Evolutionary conservation across 306 rosid genomes (phyloP).

Genomic region (Benincasa hispida): DNA sequence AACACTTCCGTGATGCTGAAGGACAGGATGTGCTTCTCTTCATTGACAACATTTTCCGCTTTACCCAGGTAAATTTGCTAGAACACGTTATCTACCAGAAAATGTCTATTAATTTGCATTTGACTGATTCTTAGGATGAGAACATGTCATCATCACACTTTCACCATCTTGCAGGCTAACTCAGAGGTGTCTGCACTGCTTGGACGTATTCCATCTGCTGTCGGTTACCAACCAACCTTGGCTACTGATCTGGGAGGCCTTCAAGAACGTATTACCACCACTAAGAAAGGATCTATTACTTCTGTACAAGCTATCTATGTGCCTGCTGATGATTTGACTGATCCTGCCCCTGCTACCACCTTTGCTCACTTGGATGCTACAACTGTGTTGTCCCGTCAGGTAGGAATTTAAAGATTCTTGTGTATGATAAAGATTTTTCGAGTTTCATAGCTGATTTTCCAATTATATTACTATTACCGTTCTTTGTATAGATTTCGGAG

Average conservation of each 20-base stretch:
- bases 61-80: slow-evolving; percentile 60
- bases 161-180: slow-evolving; percentile 53
- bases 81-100: background rate
- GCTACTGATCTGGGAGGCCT: slow-evolving; percentile 98
- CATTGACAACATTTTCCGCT: slow-evolving; percentile 95
- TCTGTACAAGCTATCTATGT: slow-evolving; percentile 99
- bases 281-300: slow-evolving; percentile 96
- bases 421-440: background rate
- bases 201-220: slow-evolving; percentile 99
- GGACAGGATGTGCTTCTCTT: slow-evolving; percentile 99
- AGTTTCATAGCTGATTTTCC: background rate
- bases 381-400: slow-evolving; percentile 94
- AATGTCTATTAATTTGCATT: background rate
- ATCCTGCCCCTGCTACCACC: slow-evolving; percentile 99
- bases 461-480: background rate
- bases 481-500: slow-evolving; percentile 68
- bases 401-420: slow-evolving; percentile 11
- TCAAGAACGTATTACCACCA: slow-evolving; percentile 97
- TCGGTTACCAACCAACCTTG: slow-evolving; percentile 95
- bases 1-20: slow-evolving; percentile 98
- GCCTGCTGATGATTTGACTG: slow-evolving; percentile 99
- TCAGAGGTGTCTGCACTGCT: slow-evolving; percentile 99
- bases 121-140: background rate
- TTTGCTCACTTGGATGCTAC: slow-evolving; percentile 99
- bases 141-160: background rate